Base-by-base conservation (phyloP, 129 eudicot species). In the Pittosporum tobira region DNA sequence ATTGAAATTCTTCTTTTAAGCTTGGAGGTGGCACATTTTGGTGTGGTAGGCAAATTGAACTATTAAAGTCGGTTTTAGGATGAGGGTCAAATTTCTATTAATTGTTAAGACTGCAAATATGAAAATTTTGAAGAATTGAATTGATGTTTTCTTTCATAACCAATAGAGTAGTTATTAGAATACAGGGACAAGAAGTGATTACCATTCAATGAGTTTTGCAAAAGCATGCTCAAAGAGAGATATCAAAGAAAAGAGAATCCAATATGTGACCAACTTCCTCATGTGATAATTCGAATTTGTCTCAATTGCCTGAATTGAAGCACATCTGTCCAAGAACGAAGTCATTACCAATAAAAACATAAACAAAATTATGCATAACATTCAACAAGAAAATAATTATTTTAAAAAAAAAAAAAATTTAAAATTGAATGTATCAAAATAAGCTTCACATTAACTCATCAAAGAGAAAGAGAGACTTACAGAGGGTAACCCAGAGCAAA, bases 291-390 rank as follows among this genome's bases (percentile, higher is more conserved):
- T 57, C 1, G 77, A 76, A 56, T 69, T 55, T 27, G 51, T 53
- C 73, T 76, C 81, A 24, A 76, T 71, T 37, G 81, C 81, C 36
- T 66, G 58, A 42, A 76, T 71, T 12, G 81, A 70, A 23, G 77
- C 73, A 71, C 46, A 70, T 60, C 81, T 76, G 61, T 29, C 44
- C 57, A 5, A 18, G n/a, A 44, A 23, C 54, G 56, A 6, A 55
- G 21, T 40, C 54, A 46, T 25, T 23, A 44, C 15, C 20, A 57
- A 28, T 5, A 44, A 0, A 19, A 9, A 48, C 29, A 22, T 10
- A 19, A 61, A 1, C 0, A 19, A 44, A 2, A 28, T 47, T n/a
- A n/a, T n/a, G n/a, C n/a, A n/a, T n/a, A n/a, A n/a, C n/a, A n/a
- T n/a, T n/a, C n/a, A n/a, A n/a, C n/a, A n/a, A n/a, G n/a, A n/a